These are phyloP conservation scores for Moelleriella libera DNA, from an alignment of 2,329 filamentous ascomycete genomes.

Conservation along the genomic window DNA sequence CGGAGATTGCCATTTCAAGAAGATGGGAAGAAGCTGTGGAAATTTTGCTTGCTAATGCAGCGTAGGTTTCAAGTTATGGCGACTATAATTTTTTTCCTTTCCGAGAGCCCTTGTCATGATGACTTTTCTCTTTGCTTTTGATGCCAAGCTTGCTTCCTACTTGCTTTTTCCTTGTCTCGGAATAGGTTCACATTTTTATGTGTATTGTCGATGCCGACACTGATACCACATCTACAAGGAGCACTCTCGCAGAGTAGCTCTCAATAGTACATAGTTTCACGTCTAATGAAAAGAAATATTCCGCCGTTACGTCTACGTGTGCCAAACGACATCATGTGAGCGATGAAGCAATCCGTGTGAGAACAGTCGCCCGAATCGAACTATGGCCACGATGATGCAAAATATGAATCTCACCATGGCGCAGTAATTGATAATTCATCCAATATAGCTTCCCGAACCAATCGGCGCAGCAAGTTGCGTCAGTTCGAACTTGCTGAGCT, in stretches of 20 bases:
- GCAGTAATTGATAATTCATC: neutral
- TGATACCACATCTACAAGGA: too few species aligned
- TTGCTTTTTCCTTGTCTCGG: too few species aligned
- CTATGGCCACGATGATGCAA: neutral
- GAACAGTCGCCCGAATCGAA: neutral
- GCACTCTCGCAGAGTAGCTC: too few species aligned
- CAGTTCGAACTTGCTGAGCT: too few species aligned
- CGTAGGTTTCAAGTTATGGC: neutral
- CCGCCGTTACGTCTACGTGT: too few species aligned
- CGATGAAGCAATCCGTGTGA: neutral
- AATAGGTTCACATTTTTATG: too few species aligned
- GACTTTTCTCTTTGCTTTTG: too few species aligned
- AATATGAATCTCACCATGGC: neutral
- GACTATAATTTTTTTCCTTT: neutral
- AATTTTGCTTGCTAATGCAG: conserved; percentile 27
- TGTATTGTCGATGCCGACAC: too few species aligned
- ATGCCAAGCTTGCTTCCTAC: too few species aligned
- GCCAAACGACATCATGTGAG: too few species aligned
- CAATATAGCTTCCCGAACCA: neutral
- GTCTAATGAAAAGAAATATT: too few species aligned
- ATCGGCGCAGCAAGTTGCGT: neutral
- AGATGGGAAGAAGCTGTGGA: conserved; percentile 43
- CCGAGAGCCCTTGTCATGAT: neutral
- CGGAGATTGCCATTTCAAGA: conserved; percentile 42
- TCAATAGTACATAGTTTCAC: too few species aligned